These are phyloP conservation scores for Suillus subluteus DNA, from an alignment of 768 basidiomycete genomes.

Conservation along the genomic window DNA sequence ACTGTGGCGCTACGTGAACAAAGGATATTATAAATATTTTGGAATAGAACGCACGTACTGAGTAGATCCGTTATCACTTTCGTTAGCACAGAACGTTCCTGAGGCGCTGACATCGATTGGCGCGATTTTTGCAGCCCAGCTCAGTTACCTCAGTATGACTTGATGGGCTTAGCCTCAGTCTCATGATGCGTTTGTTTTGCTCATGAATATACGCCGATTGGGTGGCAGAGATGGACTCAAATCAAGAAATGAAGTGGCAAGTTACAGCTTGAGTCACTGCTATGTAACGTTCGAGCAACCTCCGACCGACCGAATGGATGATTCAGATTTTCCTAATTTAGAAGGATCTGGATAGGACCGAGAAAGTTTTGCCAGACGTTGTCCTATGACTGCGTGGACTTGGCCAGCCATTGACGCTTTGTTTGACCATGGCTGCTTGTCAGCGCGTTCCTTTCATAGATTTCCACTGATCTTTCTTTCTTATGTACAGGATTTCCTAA, in stretches of 20 bases:
- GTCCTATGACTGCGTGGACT: slow-evolving; percentile 1
- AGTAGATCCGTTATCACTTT: not conserved
- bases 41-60: not conserved
- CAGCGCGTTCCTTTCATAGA: slow-evolving; percentile 9
- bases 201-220: not conserved
- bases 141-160: not conserved
- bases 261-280: not conserved
- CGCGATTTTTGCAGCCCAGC: not conserved
- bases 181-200: slow-evolving; percentile 1
- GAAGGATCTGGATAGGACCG: not conserved
- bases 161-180: not conserved
- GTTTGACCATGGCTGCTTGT: not conserved
- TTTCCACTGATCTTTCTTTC: slow-evolving; percentile 5
- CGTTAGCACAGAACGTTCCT: not conserved
- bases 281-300: slow-evolving; percentile 1
- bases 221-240: not conserved
- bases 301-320: not conserved
- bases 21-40: not conserved
- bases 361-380: slow-evolving; percentile 7
- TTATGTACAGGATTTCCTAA: slow-evolving; percentile 7
- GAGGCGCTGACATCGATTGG: not conserved
- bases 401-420: not conserved
- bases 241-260: not conserved
- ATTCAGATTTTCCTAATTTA: not conserved
- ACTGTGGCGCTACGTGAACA: slow-evolving; percentile 3